Evolutionary conservation across 306 rosid genomes (phyloP), one percentile per base, ranked within the genome.

Genomic region (Quillaja saponaria): DNA sequence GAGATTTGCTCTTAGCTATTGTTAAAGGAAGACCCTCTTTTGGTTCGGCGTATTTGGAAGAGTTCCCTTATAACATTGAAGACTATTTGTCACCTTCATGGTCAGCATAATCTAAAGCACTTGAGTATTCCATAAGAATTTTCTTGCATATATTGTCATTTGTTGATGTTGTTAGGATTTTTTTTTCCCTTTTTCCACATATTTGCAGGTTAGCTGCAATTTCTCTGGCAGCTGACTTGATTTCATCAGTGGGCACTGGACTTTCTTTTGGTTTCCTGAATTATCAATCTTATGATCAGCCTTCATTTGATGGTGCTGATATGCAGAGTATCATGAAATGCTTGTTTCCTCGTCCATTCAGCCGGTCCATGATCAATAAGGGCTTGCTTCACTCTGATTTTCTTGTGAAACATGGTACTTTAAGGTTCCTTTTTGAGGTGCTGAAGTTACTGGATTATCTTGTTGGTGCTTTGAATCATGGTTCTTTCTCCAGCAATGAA

Each of bases 21-120:
- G 91, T 80, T 61, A 58, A 74, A 52, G 83, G 83, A 52, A 81
- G 65, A 41, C 81, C 85, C 16, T 67, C 79, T 51, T 78, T 91
- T 52, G 96, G 85, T 75, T 80, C 85, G 74, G 78, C 79, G 9
- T 91, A 88, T 65, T 77, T 91, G 85, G 86, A 86, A 68, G 95
- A 86, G 83, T 91, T 88, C 69, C 96, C 96, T 25, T 84, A 82
- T 85, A 91, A 76, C 63, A 76, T 86, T 60, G 92, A 91, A 68
- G 85, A 86, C 67, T 78, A 34, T 67, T 60, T 73, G 33, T 80
- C 90, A n/a, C 72, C 79, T 64, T 73, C 84, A 49, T 92, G 98
- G 98, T 92, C 44, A 78, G 95, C 62, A 70, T 72, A 71, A 35
- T 42, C 76, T 46, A 51, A 63, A 38, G 41, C 34, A 28, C 33